Conservation (phyloP, 1,139 yeast species). For the Pichia sp. region DNA sequence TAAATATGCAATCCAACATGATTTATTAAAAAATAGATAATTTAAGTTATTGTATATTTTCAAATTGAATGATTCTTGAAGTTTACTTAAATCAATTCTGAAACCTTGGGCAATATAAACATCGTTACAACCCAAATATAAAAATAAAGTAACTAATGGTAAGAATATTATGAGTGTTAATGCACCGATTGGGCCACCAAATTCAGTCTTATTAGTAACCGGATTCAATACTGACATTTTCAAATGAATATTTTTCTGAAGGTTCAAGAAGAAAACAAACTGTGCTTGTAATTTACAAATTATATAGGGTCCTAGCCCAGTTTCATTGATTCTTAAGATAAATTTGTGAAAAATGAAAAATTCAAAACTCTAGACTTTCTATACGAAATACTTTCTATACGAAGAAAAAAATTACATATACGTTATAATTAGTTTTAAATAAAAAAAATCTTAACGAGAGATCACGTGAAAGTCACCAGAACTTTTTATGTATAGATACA, state of each 20-base stretch:
- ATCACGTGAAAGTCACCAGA: not conserved
- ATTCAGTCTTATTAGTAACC: slow-evolving; percentile 61
- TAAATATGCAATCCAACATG: slow-evolving; percentile 60
- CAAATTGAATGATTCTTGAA: slow-evolving; percentile 20
- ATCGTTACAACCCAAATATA: slow-evolving; percentile 55
- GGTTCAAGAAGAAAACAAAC: too few relatives aligned
- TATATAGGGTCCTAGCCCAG: too few relatives aligned
- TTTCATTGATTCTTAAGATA: too few relatives aligned
- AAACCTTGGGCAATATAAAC: slow-evolving; percentile 47
- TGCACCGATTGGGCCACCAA: slow-evolving; percentile 75
- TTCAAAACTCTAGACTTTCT: too few relatives aligned
- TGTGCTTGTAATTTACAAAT: too few relatives aligned
- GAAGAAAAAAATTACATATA: too few relatives aligned
- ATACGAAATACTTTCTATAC: not conserved
- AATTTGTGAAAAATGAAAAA: too few relatives aligned
- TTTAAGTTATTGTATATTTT: slow-evolving; percentile 18
- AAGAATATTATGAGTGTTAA: slow-evolving; percentile 57
- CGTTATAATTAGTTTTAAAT: too few relatives aligned
- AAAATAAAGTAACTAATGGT: slow-evolving; percentile 53
- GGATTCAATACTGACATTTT: slow-evolving; percentile 52
- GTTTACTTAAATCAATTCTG: slow-evolving; percentile 35
- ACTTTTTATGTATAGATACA: too few relatives aligned
- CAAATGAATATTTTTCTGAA: too few relatives aligned
- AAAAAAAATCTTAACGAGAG: too few relatives aligned
- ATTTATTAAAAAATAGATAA: slow-evolving; percentile 16